Evolutionary conservation across 768 basidiomycete species (phyloP), one percentile per base, ranked within the genome.

Genomic region (Podaxis sp.): DNA sequence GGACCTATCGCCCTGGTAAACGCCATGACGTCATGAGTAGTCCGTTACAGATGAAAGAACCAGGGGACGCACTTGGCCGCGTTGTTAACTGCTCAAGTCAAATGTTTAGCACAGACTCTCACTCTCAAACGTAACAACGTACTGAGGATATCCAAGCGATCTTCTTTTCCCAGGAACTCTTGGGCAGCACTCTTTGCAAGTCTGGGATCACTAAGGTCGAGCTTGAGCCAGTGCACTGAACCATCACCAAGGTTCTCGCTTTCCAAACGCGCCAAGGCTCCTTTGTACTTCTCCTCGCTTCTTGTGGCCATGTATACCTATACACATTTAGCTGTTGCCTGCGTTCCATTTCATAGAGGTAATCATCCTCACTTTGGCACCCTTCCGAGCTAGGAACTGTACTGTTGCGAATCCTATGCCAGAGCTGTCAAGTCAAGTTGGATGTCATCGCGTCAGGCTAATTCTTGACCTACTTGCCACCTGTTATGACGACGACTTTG

Each of bases 71-170:
- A 67, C 42, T 53, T 55, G 7, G 38, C 64, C 28, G 83, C 86
- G 63, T 88, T 88, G 64, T 86, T 85, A 26, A 87, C 86, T 86
- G 52, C 22, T 13, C 52, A 30, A 57, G 36, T 2, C 13, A 12
- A 22, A 9, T 19, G 11, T 19, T 26, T 49, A 61, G 53, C 39
- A 15, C 13, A 1, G 24, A 8, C 48, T 4, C 39, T 15, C 36
- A 28, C 52, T 4, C 36, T 9, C 4, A 1, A 22, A 55, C 38
- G 4, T 5, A n/a, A 19, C 17, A 8, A 75, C 80, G 64, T 63
- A 86, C 86, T 66, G 17, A 88, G 67, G 6, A 87, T 74, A 67
- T 89, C 87, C 61, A 89, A 67, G 30, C 86, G 76, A 39, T 70
- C 71, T 67, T 88, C 87, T 67, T 70, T 78, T 61, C 56, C 67